These are phyloP conservation scores for Xylaria telfairii DNA, from an alignment of 495 filamentous ascomycete genomes.

Conservation along the genomic window DNA sequence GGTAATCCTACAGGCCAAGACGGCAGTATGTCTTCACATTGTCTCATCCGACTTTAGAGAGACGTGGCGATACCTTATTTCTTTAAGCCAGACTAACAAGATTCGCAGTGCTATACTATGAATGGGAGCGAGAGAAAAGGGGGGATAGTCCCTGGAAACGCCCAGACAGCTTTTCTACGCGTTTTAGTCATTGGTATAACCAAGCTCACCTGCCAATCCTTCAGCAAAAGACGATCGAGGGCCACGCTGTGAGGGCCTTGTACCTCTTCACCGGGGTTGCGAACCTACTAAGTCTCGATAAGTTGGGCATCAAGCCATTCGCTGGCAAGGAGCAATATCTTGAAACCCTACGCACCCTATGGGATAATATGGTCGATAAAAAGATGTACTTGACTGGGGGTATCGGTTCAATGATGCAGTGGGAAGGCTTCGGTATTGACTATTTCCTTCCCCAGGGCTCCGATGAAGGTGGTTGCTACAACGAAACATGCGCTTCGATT, in stretches of 20 bases:
- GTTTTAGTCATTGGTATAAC: constrained; percentile 53
- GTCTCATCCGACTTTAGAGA: background rate
- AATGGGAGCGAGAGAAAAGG: constrained; percentile 55
- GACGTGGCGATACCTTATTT: background rate
- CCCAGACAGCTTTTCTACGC: constrained; percentile 50
- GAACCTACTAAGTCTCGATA: constrained; percentile 44
- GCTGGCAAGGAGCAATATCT: constrained; percentile 36
- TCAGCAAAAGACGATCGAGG: constrained; percentile 61
- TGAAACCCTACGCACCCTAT: constrained; percentile 51
- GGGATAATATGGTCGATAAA: constrained; percentile 63
- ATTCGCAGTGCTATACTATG: constrained; percentile 52
- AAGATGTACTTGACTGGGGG: constrained; percentile 66
- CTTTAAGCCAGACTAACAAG: background rate
- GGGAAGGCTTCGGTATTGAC: constrained; percentile 66
- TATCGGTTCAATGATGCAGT: constrained; percentile 64
- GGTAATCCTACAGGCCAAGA: constrained; percentile 58
- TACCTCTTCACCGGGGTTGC: constrained; percentile 54
- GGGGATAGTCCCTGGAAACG: constrained; percentile 56
- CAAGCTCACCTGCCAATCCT: constrained; percentile 62
- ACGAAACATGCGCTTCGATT: constrained; percentile 66
- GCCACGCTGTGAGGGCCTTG: constrained; percentile 66
- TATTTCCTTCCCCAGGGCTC: constrained; percentile 63
- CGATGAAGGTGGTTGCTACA: constrained; percentile 66
- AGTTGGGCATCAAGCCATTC: constrained; percentile 36
- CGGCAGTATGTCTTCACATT: constrained; percentile 31